Conservation (phyloP, 768 basidiomycete genomes). For the Auriculariales sp. region DNA sequence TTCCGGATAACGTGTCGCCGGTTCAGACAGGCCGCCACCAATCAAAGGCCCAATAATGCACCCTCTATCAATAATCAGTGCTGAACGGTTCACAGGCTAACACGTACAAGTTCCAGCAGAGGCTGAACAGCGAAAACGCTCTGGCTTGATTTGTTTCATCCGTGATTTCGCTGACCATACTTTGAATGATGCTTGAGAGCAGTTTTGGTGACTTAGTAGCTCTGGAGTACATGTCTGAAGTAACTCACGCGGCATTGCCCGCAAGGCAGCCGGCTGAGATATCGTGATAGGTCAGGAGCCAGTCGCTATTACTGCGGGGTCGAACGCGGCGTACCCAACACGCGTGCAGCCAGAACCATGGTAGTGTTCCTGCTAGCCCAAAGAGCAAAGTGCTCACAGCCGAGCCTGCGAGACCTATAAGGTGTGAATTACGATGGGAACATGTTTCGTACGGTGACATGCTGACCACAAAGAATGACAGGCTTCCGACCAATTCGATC, state of each 20-base stretch:
- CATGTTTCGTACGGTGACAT: neutral
- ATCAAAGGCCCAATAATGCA: constrained; percentile 2
- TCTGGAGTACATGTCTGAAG: neutral
- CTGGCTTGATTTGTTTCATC: constrained; percentile 3
- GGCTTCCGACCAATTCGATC: constrained; percentile 11
- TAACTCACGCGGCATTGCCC: neutral
- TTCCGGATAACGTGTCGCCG: neutral
- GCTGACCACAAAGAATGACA: constrained; percentile 4
- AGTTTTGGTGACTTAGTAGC: neutral
- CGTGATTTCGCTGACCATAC: constrained; percentile 2
- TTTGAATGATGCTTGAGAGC: neutral
- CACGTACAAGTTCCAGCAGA: neutral
- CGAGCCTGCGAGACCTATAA: constrained; percentile 6
- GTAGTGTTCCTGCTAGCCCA: constrained; percentile 5
- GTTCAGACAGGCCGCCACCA: neutral
- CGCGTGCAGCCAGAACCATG: neutral
- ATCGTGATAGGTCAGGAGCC: neutral
- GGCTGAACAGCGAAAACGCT: constrained; percentile 2
- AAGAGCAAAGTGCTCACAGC: constrained; percentile 4
- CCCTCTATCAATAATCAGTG: neutral
- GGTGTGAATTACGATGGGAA: neutral
- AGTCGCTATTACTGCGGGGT: too few relatives aligned
- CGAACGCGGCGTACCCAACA: neutral
- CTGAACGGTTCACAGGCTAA: neutral
- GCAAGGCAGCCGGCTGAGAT: neutral